Evolutionary conservation across 192 early-diverging fungal species (phyloP).

Genomic region (Dispira simplex): DNA sequence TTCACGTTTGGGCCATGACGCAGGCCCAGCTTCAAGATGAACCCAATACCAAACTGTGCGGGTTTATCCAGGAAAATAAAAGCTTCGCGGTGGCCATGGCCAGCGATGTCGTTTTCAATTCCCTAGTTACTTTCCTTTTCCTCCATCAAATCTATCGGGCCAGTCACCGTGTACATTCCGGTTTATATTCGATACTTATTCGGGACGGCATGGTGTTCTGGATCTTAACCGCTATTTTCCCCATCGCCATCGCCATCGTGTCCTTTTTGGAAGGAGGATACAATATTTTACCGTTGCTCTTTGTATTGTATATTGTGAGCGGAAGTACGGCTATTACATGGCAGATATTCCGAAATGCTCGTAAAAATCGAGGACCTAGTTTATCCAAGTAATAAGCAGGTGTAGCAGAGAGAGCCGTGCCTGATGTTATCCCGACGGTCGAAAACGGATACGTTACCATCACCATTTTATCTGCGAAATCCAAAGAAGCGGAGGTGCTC

Average conservation of each 20-base stretch:
- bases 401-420: no score
- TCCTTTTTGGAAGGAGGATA: neutral
- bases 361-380: no score
- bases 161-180: neutral
- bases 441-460: no score
- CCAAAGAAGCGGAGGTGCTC: no score
- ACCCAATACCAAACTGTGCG: neutral
- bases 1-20: slow-evolving; percentile 1
- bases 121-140: neutral
- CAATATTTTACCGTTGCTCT: no score
- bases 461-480: no score
- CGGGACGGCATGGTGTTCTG: slow-evolving; percentile 11
- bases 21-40: no score
- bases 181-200: neutral
- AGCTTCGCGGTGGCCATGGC: slow-evolving; percentile 1
- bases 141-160: slow-evolving; percentile 1
- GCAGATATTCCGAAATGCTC: no score
- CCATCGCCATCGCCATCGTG: neutral
- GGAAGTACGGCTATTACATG: no score
- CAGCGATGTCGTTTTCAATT: slow-evolving; percentile 1
- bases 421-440: no score
- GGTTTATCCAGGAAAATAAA: neutral
- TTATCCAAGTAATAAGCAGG: no score
- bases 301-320: no score
- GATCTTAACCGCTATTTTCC: neutral